Conservation (phyloP, 1,139 yeast species). For the Schizosaccharomyces versatilis region DNA sequence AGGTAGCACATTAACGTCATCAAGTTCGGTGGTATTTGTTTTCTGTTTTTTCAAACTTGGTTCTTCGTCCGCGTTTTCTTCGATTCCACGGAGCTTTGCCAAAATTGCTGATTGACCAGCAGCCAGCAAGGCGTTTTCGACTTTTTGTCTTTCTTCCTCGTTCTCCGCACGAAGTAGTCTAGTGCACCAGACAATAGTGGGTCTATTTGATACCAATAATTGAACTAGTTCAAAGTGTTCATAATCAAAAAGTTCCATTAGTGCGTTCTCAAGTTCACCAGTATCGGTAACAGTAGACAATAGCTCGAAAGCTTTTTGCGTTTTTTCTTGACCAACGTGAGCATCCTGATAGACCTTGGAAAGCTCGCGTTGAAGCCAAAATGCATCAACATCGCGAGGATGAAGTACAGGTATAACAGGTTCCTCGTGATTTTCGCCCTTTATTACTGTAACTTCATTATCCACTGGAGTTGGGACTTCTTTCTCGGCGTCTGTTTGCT, state of each 20-base stretch:
- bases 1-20: not conserved
- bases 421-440: conserved; percentile 13
- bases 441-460: conserved; percentile 12
- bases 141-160: conserved; percentile 19
- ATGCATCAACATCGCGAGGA: conserved; percentile 24
- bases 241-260: conserved; percentile 30
- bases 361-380: conserved; percentile 29
- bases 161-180: conserved; percentile 23
- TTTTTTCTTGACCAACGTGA: conserved; percentile 19
- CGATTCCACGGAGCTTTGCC: conserved; percentile 16
- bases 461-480: conserved; percentile 18
- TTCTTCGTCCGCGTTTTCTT: conserved; percentile 15
- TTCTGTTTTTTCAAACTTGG: conserved; percentile 18
- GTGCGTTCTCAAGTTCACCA: conserved; percentile 29
- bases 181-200: conserved; percentile 34
- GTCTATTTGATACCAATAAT: conserved; percentile 30
- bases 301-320: conserved; percentile 18
- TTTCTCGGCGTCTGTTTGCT: conserved; percentile 19
- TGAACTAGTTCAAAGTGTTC: conserved; percentile 31
- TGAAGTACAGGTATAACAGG: not conserved
- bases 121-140: conserved; percentile 20
- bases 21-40: not conserved
- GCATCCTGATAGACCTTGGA: conserved; percentile 22
- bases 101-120: conserved; percentile 20
- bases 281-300: conserved; percentile 21